Conservation (phyloP, 2,329 filamentous ascomycete species). For the Curvularia sp. region DNA sequence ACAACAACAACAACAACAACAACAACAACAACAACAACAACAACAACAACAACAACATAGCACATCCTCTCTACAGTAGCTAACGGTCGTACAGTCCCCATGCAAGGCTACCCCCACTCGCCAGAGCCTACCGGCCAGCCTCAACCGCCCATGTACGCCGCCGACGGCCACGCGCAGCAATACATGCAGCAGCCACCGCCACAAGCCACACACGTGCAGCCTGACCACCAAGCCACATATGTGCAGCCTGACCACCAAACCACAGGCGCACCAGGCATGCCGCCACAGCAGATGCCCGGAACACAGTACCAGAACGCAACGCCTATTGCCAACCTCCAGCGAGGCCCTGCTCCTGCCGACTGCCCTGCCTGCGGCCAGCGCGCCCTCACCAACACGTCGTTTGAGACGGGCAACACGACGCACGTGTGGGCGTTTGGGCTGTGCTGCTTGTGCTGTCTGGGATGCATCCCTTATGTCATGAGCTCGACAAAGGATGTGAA, state of each 20-base stretch:
- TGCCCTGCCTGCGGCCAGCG: constrained; percentile 57
- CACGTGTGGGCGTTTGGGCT: constrained; percentile 57
- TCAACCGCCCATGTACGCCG: constrained; percentile 26
- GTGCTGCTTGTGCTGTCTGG: constrained; percentile 55
- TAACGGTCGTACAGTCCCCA: constrained; percentile 42
- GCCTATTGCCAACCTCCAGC: constrained; percentile 42
- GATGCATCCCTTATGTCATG: constrained; percentile 60
- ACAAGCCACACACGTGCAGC: constrained; percentile 34
- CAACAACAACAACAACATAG: too few relatives aligned
- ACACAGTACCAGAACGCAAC: constrained; percentile 48
- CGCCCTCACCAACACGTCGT: constrained; percentile 47
- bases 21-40: too few relatives aligned
- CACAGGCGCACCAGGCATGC: constrained; percentile 39
- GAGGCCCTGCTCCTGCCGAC: constrained; percentile 55
- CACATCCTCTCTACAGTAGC: background rate
- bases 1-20: too few relatives aligned
- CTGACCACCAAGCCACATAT: constrained; percentile 33
- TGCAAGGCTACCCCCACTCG: constrained; percentile 49
- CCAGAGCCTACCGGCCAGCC: constrained; percentile 39
- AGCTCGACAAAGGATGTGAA: constrained; percentile 58
- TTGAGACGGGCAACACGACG: constrained; percentile 51
- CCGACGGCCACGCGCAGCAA: background rate
- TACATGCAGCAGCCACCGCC: background rate
- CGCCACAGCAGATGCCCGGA: constrained; percentile 44
- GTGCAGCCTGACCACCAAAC: constrained; percentile 19